phyloP scores from a whole-genome alignment of 1,284 basidiomycete species.

The Pterula multifida region DNA sequence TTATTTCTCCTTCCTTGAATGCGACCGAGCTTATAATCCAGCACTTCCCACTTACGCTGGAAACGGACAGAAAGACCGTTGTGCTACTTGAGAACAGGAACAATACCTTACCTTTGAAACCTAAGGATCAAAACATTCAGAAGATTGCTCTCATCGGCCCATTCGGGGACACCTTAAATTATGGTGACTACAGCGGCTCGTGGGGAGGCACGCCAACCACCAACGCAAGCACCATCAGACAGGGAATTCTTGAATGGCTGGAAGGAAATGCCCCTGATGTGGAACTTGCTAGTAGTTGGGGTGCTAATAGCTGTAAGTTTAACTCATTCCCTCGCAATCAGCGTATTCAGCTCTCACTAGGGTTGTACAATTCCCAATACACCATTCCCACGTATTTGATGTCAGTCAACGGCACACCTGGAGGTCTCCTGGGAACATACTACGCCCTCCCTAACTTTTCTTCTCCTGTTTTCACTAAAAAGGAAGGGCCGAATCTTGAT shows the following conservation, averaged over 20 bases:
- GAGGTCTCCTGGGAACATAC: slow-evolving; percentile 17
- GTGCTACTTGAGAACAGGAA: slow-evolving; percentile 17
- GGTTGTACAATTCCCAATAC: slow-evolving; percentile 19
- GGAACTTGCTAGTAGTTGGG: slow-evolving; percentile 15
- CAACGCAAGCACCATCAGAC: slow-evolving; percentile 15
- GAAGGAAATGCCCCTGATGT: slow-evolving; percentile 9
- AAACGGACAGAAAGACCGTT: slow-evolving; percentile 15
- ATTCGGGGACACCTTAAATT: slow-evolving; percentile 17
- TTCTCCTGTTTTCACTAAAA: slow-evolving; percentile 11
- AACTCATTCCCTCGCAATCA: not conserved
- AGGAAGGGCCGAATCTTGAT: slow-evolving; percentile 17
- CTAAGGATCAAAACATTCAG: slow-evolving; percentile 10
- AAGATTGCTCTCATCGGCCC: slow-evolving; percentile 17
- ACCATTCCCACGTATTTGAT: slow-evolving; percentile 17
- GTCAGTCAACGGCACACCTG: slow-evolving; percentile 11
- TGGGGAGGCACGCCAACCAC: slow-evolving; percentile 16
- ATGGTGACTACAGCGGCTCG: slow-evolving; percentile 18
- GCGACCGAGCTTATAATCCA: slow-evolving; percentile 11
- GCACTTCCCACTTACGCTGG: slow-evolving; percentile 16
- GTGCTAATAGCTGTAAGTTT: slow-evolving; percentile 13
- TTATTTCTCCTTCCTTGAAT: slow-evolving; percentile 13
- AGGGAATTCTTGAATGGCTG: slow-evolving; percentile 14
- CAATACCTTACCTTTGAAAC: slow-evolving; percentile 14
- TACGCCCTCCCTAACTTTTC: slow-evolving; percentile 16
- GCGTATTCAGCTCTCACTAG: not conserved